phyloP scores from a whole-genome alignment of 345 rosid genomes.

The Heritiera littoralis region DNA sequence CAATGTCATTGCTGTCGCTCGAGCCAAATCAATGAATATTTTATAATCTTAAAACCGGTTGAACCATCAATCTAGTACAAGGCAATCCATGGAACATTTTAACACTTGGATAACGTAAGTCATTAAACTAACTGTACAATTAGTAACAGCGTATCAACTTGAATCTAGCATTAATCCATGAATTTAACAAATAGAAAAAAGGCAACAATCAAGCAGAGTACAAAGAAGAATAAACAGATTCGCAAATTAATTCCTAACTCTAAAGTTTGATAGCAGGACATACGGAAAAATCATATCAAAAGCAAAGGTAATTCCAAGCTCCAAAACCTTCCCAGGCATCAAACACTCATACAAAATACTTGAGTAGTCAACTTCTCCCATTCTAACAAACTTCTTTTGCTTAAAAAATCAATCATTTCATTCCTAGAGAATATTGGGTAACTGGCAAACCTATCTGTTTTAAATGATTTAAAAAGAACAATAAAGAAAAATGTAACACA shows the following conservation, averaged over 20 bases:
- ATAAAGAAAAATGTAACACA: conserved; percentile 14
- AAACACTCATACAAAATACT: not conserved
- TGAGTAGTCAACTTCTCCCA: not conserved
- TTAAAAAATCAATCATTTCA: not conserved
- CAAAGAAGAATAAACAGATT: not conserved
- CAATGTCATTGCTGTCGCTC: not conserved
- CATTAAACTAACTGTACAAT: not conserved
- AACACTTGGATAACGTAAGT: not conserved
- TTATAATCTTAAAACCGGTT: not conserved
- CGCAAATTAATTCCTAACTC: not conserved
- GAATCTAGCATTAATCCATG: not conserved
- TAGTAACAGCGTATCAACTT: not conserved
- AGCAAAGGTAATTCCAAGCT: not conserved
- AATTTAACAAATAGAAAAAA: not conserved
- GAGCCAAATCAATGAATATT: not conserved
- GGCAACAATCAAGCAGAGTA: not conserved
- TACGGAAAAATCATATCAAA: not conserved
- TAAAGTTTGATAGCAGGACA: not conserved
- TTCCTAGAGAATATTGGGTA: not conserved
- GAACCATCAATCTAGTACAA: not conserved
- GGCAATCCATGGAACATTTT: not conserved
- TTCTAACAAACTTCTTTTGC: not conserved
- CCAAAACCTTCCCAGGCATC: not conserved
- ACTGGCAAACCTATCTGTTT: not conserved
- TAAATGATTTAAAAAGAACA: not conserved